Base-by-base conservation (phyloP, 805 yeast species). In the Spathaspora sp. region DNA sequence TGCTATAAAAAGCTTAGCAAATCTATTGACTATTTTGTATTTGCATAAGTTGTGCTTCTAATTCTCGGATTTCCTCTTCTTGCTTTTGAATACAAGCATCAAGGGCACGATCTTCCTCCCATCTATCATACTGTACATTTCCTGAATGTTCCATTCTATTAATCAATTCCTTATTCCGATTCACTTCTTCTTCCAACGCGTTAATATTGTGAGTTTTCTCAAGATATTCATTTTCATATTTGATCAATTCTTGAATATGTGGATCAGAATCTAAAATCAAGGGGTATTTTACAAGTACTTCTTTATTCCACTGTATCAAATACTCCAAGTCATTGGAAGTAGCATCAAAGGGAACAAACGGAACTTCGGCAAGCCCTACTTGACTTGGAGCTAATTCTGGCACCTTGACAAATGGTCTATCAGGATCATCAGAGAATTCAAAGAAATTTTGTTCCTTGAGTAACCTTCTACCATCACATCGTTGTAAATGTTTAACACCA, bases 381-480 rank as follows among this genome's bases (percentile, higher is more conserved):
- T 23, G 28, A 29, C 17, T 19, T 7, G 32, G 35, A 16, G 43
- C 26, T 16, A 47, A 44, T 16, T 35, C 9, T 3, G 48, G 42
- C 14, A 44, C 32, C 18, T 18, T 42, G 4, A 50, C 52, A 14
- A 47, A 26, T 7, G 49, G 47, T 11, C 32, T 18, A 28, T 40
- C 46, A 14, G 5, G 12, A 16, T 20, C 40, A 10, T 51, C 48
- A 7, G 28, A 20, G 16, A 19, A 18, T 8, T 31, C 42, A 17
- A 17, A 31, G 17, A 9, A 35, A 16, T 35, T 16, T n/a, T 35
- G 40, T 46, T 29, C 47, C 16, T 56, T 59, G 60, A 56, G 70
- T 16, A 60, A 60, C 51, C 60, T 54, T 47, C 75, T 76, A 0
- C 85, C 86, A 57, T 83, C 87, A 28, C 70, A 69, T 20, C 87